Base-by-base conservation (phyloP, 192 early-diverging fungal genomes). In the Podila epigama region DNA sequence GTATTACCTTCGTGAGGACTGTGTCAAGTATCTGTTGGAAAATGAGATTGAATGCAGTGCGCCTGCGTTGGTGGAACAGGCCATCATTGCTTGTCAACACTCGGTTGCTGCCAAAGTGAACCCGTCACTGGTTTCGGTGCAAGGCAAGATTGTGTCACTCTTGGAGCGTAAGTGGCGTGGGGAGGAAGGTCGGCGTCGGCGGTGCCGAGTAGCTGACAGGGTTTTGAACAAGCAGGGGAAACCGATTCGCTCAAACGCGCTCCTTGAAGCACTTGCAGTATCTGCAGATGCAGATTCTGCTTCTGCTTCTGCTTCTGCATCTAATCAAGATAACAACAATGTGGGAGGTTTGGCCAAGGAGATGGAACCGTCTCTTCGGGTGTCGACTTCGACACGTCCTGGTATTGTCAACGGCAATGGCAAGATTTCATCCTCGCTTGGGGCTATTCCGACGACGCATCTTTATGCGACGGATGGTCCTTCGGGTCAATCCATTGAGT, bases 1-100 rank as follows among this genome's bases (percentile, higher is more conserved):
- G 1, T 77, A 77, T 27, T 59, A 77, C 40, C 34, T 77, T 13
- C 65, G 65, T 3, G 48, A 59, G 27, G 36, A 68, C 3, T 68
- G 66, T 52, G 41, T 77, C 25, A 35, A 34, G 10, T 77, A 77
- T 51, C 55, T 77, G 33, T 31, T 77, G 20, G 73, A 77, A 29
- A 52, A 77, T 20, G 73, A 77, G 51, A 59, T 77, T 40, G 73
- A 77, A 28, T 77, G 73, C 50, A 77, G 73, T 34, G 66, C 68
- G 8, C 73, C 73, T 13, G 33, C 34, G 5, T 37, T 60, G 29
- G 51, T 77, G 5, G 66, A 77, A 18, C 73, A 66, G 33, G 73
- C 73, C 12, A 68, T 77, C 18, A 59, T 68, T 5, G 73, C 73
- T 10, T 77, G 73, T 29, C 60, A 64, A 1, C 60, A 77, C 6